Percentiles rank a stretch among this genome's conserved stretches.
phyloP scores from a whole-genome alignment of 257 asterid genomes.

The Solanum corneliomulleri region DNA sequence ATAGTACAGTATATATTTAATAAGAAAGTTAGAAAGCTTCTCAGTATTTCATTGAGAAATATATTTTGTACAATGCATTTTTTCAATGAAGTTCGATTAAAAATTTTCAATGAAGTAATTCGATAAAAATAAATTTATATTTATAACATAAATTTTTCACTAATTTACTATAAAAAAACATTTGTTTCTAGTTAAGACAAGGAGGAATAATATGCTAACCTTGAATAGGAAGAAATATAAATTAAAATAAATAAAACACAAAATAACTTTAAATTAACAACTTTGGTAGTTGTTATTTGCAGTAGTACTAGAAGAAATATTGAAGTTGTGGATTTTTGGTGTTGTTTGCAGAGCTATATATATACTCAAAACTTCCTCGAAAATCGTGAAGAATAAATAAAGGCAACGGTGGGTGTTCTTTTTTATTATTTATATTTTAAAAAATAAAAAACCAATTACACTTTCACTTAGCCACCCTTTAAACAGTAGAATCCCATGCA shows the following conservation, averaged over 20 bases:
- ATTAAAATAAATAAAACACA: not conserved
- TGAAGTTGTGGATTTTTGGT: constrained; percentile 23
- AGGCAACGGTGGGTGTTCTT: constrained; percentile 18
- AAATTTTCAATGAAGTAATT: not conserved
- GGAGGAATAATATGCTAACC: not conserved
- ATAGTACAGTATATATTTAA: not conserved
- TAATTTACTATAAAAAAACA: not conserved
- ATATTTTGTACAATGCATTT: not conserved
- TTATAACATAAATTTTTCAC: not conserved
- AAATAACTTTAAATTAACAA: not conserved
- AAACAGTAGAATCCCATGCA: not conserved
- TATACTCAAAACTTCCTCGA: constrained; percentile 43
- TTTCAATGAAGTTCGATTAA: not conserved
- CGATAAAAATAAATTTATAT: not conserved
- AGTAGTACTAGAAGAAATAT: not conserved
- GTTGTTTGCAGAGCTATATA: constrained; percentile 35
- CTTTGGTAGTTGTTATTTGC: not conserved
- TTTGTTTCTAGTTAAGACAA: not conserved
- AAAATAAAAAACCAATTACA: not conserved
- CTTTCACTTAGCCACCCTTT: constrained; percentile 10
- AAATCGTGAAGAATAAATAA: constrained; percentile 21
- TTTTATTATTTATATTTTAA: constrained; percentile 1
- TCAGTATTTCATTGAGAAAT: not conserved
- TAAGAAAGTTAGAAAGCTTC: not conserved
- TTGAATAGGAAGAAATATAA: not conserved